Base-by-base conservation (phyloP, 106 monocot species). In the Allium cepa region DNA sequence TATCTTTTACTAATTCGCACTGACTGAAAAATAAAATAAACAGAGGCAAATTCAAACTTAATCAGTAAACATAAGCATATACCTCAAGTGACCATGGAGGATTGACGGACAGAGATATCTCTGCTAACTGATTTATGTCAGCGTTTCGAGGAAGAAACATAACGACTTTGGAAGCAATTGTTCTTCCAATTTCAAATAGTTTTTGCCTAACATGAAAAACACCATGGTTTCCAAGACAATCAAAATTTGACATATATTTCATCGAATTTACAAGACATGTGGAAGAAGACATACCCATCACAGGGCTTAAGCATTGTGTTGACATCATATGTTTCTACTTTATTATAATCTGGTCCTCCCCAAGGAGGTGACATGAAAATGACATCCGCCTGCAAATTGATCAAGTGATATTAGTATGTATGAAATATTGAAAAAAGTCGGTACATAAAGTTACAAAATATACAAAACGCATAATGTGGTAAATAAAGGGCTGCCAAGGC, bases 141-240 rank as follows among this genome's bases (percentile, higher is more conserved):
- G 87, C 80, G 82, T 93, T 99, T 17, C 88, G 76, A 17, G 92
- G 97, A 74, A 99, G 92, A 66, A 90, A 99, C 89, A 99, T 92
- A 53, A 99, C 77, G 26, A 99, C 68, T 71, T 72, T 92, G 17
- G 92, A 53, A 77, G 97, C 88, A 72, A 99, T 85, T 63, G 10
- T 64, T n/a, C 36, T 83, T 51, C 85, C 92, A 79, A 73, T 66
- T 62, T 76, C 72, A 71, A 99, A 93, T 50, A 99, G 90, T 69
- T 63, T 70, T 18, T 73, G 62, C 51, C 94, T 94, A 75, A 77
- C 66, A 53, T n/a, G 36, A 11, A 17, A 51, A 72, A 47, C 36
- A 36, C 36, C 36, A 36, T 36, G 36, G 1, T 36, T 36, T 36
- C 36, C 0, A 1, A 36, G 36, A 36, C 36, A 5, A 36, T 36